Percentiles rank a stretch among this genome's conserved stretches.
Evolutionary conservation across 2,329 filamentous ascomycete species (phyloP).

Genomic region (Fusarium sp.): DNA sequence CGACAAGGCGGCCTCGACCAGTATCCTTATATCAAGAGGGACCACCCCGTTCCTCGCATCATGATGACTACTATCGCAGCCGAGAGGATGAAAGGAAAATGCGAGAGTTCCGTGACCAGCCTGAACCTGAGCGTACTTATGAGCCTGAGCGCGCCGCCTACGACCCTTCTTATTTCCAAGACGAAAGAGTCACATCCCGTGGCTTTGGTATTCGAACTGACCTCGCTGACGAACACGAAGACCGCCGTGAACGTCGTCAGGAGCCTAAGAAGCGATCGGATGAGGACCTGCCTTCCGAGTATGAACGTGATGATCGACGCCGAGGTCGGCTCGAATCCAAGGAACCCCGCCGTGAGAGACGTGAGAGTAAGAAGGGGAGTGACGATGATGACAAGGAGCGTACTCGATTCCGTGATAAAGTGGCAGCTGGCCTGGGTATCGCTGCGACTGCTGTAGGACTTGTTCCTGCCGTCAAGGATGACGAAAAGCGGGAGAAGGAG

Average conservation of each 20-base stretch:
- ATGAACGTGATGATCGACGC: conserved; percentile 49
- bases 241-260: conserved; percentile 56
- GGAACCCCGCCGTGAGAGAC: conserved; percentile 49
- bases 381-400: conserved; percentile 57
- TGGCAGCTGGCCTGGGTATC: conserved; percentile 61
- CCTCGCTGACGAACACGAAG: conserved; percentile 54
- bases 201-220: conserved; percentile 67
- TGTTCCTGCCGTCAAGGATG: conserved; percentile 54
- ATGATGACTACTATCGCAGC: conserved; percentile 63
- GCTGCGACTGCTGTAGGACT: conserved; percentile 64
- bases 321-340: conserved; percentile 43
- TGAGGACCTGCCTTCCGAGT: conserved; percentile 49
- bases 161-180: conserved; percentile 56
- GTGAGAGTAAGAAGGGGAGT: conserved; percentile 49
- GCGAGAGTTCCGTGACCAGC: conserved; percentile 58
- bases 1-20: conserved; percentile 55
- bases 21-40: conserved; percentile 68
- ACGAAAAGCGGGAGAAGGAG: conserved; percentile 55
- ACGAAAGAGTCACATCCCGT: conserved; percentile 61
- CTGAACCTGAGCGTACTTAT: conserved; percentile 52
- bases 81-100: conserved; percentile 62
- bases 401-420: conserved; percentile 62
- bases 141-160: conserved; percentile 44
- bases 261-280: conserved; percentile 51
- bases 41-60: conserved; percentile 57